These are phyloP conservation scores for Parathielavia appendiculata DNA, from an alignment of 495 filamentous ascomycete species.

Conservation along the genomic window DNA sequence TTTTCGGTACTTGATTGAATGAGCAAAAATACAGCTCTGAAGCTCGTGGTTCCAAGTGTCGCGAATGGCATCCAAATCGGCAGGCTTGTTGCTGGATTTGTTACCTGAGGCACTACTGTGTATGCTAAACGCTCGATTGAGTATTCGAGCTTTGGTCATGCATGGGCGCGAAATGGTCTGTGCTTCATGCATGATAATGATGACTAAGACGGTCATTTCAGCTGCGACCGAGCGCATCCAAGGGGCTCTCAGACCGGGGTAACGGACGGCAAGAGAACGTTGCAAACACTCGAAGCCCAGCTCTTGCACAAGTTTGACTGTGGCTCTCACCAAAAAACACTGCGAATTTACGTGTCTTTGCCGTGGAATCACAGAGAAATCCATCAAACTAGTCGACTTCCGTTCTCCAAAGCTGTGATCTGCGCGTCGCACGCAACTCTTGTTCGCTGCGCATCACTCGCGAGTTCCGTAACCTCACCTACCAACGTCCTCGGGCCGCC, in stretches of 20 bases:
- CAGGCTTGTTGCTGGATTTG: conserved; percentile 6
- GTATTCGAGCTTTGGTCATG: not conserved
- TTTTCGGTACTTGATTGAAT: conserved; percentile 7
- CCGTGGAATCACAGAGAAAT: not conserved
- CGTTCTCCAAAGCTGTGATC: not conserved
- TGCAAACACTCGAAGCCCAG: not conserved
- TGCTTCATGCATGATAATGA: not conserved
- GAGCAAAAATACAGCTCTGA: conserved; percentile 18
- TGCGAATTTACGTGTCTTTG: conserved; percentile 5
- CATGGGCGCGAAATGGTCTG: not conserved
- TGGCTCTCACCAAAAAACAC: not conserved
- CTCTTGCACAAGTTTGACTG: not conserved
- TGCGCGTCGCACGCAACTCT: conserved; percentile 12
- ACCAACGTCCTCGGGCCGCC: not conserved
- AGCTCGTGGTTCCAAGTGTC: conserved; percentile 10
- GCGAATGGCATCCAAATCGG: conserved; percentile 15
- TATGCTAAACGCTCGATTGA: too few species aligned
- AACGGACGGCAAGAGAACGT: not conserved
- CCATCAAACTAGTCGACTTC: not conserved
- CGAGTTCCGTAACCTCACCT: not conserved
- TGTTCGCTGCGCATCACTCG: conserved; percentile 14
- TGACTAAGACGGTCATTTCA: conserved; percentile 10
- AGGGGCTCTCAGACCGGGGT: not conserved
- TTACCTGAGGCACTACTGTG: conserved; percentile 22
- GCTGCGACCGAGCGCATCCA: not conserved